These are phyloP conservation scores for Ophiocordyceps camponoti-floridani DNA, from an alignment of 2,329 filamentous ascomycete species.

Conservation along the genomic window DNA sequence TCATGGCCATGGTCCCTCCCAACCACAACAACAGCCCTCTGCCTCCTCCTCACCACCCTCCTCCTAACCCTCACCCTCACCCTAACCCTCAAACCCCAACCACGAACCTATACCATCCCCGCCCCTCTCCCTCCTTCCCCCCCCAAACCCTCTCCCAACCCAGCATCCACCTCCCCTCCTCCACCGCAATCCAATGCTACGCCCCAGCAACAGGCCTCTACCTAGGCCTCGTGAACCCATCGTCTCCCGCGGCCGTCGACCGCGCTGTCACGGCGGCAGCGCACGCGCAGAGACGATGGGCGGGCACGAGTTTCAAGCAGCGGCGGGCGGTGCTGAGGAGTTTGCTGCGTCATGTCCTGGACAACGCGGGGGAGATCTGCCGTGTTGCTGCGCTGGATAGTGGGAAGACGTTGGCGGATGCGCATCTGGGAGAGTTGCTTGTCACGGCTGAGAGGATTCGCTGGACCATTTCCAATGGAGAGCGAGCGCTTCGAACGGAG, in stretches of 20 bases:
- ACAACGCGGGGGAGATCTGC: constrained; percentile 79
- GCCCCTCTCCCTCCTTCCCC: no score
- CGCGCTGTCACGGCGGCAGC: constrained; percentile 55
- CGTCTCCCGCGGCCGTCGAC: constrained; percentile 62
- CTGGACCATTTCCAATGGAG: constrained; percentile 86
- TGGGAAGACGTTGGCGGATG: constrained; percentile 92
- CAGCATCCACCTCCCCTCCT: constrained; percentile 45
- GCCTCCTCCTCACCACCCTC: constrained; percentile 6
- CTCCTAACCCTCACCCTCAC: constrained; percentile 6
- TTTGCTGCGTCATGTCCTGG: constrained; percentile 65
- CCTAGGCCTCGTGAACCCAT: constrained; percentile 62
- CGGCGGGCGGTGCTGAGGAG: constrained; percentile 65
- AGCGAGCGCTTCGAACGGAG: constrained; percentile 56
- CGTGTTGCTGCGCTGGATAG: constrained; percentile 76
- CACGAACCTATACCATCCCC: no score
- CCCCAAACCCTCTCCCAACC: constrained; percentile 35
- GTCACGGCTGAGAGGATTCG: constrained; percentile 86
- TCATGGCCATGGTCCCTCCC: no score
- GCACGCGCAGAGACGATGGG: constrained; percentile 62
- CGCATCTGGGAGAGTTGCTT: constrained; percentile 82
- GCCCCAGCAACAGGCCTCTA: constrained; percentile 77
- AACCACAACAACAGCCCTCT: no score
- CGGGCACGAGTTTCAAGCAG: constrained; percentile 57
- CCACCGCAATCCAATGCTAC: constrained; percentile 63
- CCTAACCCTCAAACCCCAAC: no score